Base-by-base conservation (phyloP, 2,329 filamentous ascomycete species). In the Fusarium sacchari region DNA sequence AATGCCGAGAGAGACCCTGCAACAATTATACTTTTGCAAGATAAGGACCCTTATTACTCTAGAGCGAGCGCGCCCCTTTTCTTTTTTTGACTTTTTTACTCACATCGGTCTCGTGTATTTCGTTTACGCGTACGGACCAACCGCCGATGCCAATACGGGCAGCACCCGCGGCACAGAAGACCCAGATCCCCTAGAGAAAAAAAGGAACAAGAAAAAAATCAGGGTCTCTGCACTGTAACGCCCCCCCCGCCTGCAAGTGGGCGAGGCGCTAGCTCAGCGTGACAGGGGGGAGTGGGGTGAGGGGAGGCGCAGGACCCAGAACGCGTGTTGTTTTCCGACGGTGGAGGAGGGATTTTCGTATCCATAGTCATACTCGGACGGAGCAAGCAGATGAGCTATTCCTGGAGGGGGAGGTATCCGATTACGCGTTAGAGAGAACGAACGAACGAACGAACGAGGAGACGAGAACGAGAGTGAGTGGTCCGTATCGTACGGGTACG, bases 261-360 rank as follows among this genome's bases (percentile, higher is more conserved):
- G 26, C 4, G 17, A 36, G 17, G 34, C 12, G 37, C 28, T 32
- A 32, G 43, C 43, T 46, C 7, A 46, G 12, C 30, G 13, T 13
- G 30, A 28, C n/a, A 55, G 50, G 34, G 32, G 36, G 37, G 11
- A 32, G 22, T 24, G 26, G 44, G 24, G 22, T 20, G 12, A 13
- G 26, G n/a, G 30, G 30, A 32, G 63, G 62, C 65, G 53, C 34
- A 60, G 46, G 30, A 50, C 28, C n/a, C 36, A 28, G 34, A 34
- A 24, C 58, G 50, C 42, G 40, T 61, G 56, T 68, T 18, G 49
- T 50, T 58, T 65, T 65, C 64, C 60, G 64, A 65, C 34, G 36
- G 40, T 30, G 39, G 53, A 36, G 44, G 44, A 68, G 66, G 49
- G 57, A 69, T 69, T 69, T 69, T 69, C 64, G 64, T 67, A 67